Conservation (phyloP, 352 stramenopile species). For the Pythium rishiriense region DNA sequence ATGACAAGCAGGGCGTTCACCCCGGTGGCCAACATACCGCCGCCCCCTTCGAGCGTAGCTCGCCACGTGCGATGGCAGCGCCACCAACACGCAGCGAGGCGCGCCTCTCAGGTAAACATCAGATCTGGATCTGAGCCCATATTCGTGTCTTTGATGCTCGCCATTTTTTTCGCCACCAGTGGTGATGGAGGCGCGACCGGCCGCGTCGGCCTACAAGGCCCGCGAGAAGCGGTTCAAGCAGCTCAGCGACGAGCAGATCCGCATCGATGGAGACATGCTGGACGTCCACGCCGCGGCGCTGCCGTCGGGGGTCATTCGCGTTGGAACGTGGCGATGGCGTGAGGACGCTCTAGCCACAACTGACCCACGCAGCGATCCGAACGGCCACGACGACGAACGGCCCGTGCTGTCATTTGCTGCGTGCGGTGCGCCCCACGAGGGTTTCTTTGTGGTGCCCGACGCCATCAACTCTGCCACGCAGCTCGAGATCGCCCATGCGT, state of each 20-base stretch:
- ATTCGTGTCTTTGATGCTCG: not conserved
- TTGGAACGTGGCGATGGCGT: conserved; percentile 43
- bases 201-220: conserved; percentile 46
- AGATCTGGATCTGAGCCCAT: conserved; percentile 13
- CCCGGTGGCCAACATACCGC: too few relatives aligned
- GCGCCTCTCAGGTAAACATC: not conserved
- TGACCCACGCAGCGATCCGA: too few relatives aligned
- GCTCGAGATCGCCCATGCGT: conserved; percentile 50
- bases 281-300: conserved; percentile 38
- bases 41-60: too few relatives aligned
- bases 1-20: too few relatives aligned
- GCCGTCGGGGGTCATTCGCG: conserved; percentile 35
- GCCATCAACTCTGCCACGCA: conserved; percentile 53
- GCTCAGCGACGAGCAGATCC: conserved; percentile 30
- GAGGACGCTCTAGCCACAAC: too few relatives aligned
- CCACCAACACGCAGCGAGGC: too few relatives aligned
- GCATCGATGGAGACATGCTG: conserved; percentile 37
- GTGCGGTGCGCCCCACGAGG: conserved; percentile 45
- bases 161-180: not conserved
- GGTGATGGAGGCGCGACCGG: not conserved
- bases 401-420: conserved; percentile 55
- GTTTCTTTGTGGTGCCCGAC: conserved; percentile 70
- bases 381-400: conserved; percentile 19
- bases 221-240: conserved; percentile 80
- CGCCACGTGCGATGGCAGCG: too few relatives aligned